phyloP scores from a whole-genome alignment of 495 filamentous ascomycete genomes.

The Paragyromitra xinjiangensis region DNA sequence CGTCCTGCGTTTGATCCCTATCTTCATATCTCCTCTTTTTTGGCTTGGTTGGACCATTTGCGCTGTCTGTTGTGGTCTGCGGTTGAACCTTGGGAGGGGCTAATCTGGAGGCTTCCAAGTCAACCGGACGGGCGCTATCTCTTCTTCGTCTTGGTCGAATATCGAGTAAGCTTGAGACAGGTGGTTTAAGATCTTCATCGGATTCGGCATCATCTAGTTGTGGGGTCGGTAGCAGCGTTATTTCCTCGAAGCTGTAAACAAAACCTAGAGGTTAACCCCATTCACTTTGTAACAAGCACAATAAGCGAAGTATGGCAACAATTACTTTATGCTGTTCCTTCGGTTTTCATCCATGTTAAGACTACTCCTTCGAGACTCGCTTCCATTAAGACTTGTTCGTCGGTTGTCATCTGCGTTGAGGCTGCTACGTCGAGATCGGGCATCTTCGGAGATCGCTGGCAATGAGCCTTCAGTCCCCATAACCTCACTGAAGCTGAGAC shows the following conservation, averaged over 20 bases:
- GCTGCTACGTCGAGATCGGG: conserved; percentile 48
- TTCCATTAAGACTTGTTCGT: conserved; percentile 38
- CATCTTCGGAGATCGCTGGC: conserved; percentile 81
- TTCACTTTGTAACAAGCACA: background rate
- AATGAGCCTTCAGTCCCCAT: conserved; percentile 70
- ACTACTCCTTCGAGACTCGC: conserved; percentile 40
- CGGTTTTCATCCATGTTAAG: conserved; percentile 26
- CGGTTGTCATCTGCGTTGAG: conserved; percentile 44
- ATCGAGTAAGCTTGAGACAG: conserved; percentile 49
- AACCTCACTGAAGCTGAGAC: conserved; percentile 58
- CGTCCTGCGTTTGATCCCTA: conserved; percentile 28
- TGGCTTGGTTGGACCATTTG: conserved; percentile 13
- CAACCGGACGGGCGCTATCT: conserved; percentile 31
- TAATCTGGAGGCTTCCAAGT: conserved; percentile 26
- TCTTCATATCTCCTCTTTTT: conserved; percentile 45
- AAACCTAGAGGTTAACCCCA: conserved; percentile 19
- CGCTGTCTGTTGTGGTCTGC: conserved; percentile 10
- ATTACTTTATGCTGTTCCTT: conserved; percentile 47
- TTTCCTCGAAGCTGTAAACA: conserved; percentile 51
- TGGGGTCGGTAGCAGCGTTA: conserved; percentile 42
- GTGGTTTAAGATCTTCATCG: conserved; percentile 50
- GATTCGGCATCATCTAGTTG: conserved; percentile 43
- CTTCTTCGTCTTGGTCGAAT: conserved; percentile 51
- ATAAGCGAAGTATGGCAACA: background rate
- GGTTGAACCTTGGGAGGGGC: conserved; percentile 29